A percentile compares a stretch with the other conserved stretches of the same genome.
Conservation (phyloP, 2,329 filamentous ascomycete species). For the Scorias spongiosa region DNA sequence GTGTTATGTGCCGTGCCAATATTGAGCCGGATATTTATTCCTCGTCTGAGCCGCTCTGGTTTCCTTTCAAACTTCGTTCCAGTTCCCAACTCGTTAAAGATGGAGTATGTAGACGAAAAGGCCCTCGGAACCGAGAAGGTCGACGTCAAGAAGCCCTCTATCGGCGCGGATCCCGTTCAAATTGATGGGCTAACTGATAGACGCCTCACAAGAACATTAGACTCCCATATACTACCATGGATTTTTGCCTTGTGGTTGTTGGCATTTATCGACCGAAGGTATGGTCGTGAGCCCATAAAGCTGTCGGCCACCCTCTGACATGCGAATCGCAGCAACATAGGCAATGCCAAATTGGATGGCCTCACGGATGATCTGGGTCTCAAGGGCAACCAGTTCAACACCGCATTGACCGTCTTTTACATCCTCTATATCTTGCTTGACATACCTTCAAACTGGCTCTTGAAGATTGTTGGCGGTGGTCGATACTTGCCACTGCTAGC, state of each 20-base stretch:
- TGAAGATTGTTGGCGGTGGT: conserved; percentile 26
- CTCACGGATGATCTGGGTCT: conserved; percentile 25
- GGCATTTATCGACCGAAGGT: conserved; percentile 31
- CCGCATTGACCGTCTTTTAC: conserved; percentile 30
- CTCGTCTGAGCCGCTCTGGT: neutral
- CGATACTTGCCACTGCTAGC: conserved; percentile 26
- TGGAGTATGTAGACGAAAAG: neutral
- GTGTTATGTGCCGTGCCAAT: neutral
- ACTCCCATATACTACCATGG: conserved; percentile 30
- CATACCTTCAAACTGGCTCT: conserved; percentile 26
- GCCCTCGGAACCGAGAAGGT: neutral
- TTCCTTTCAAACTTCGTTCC: neutral
- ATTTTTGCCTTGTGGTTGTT: conserved; percentile 32
- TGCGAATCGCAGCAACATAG: conserved; percentile 19
- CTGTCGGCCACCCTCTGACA: neutral
- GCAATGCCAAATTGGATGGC: conserved; percentile 30
- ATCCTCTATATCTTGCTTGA: conserved; percentile 28
- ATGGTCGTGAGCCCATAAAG: conserved; percentile 10
- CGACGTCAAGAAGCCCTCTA: neutral
- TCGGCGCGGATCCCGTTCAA: neutral
- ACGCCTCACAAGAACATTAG: conserved; percentile 27
- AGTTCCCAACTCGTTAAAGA: neutral
- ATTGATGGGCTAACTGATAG: neutral
- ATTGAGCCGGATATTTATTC: neutral
- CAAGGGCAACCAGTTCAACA: conserved; percentile 26